Evolutionary conservation across 148 eudicot species (phyloP), one percentile per base, ranked within the genome.

Genomic region (Polygonum aviculare): DNA sequence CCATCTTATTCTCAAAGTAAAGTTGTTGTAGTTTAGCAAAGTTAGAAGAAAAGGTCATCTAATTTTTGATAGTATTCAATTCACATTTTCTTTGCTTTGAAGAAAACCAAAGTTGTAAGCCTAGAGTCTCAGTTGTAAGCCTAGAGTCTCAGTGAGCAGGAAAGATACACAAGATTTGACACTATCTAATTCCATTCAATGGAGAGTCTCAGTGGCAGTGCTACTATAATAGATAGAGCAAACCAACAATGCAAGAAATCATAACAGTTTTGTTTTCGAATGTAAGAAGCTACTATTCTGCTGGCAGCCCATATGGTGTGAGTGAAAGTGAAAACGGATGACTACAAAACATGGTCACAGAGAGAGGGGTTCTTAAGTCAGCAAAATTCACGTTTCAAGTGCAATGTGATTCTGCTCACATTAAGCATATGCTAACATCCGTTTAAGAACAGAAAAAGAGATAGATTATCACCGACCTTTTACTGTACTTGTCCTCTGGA

Each of bases 401-500:
- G 41, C 41, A 33, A 16, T 1, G n/a, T 7, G 35, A 36, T 65
- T 40, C 67, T 67, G 72, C 19, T 67, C 72, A 9, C 15, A 33
- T 33, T 33, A 11, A 35, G 70, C 18, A 35, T 1, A 67, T 14
- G 4, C 19, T 35, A 2, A 67, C 44, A 36, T 15, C 21, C 72
- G 16, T 15, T 5, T 35, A 16, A 76, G 16, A 77, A n/a, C 47
- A 5, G 31, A 47, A 69, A 77, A 44, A 49, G 44, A 55, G 55
- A 50, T 4, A 52, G 51, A 41, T 19, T n/a, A 60, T 60, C 40
- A 15, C 80, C 75, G 78, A 96, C 99, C 99, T 89, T 80, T 80
- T 93, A 75, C 47, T 76, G 70, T 96, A 96, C 49, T 78, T 81
- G 44, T 82, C 89, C 84, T 96, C 99, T 72, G 98, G 91, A 78